Base-by-base conservation (phyloP, 2,329 filamentous ascomycete genomes). In the Magnaporthales sp. region DNA sequence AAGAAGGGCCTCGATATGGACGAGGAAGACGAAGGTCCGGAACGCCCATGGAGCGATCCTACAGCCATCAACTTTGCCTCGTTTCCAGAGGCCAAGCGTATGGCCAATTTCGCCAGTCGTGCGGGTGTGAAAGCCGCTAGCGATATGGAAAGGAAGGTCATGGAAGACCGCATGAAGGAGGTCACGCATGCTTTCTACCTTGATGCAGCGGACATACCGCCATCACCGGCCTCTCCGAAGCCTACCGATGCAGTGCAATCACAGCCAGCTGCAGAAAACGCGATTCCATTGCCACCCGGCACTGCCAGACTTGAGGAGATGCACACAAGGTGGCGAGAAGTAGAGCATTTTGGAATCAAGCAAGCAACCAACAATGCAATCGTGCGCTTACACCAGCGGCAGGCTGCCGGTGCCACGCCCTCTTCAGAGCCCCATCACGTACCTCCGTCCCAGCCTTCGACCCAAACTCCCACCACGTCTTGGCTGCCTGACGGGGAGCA, bases 121-220 rank as follows among this genome's bases (percentile, higher is more conserved):
- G 86, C 85, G 15, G 87, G 87, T 29, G 73, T 76, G 5, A 75
- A 82, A 29, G 72, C 75, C 0, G 81, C 89, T 38, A 76, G 78
- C 22, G 88, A 86, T 0, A 78, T 82, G 0, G 84, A 89, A 73
- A 84, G 86, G 70, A 80, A 81, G 68, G 74, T 77, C 27, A 87
- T 88, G 73, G 78, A 80, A 7, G 80, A 84, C 62, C 83, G 86
- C 29, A 86, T 89, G 72, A 80, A 79, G 11, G 86, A 87, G 71
- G 79, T 89, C 38, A 86, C 89, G 83, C 56, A 60, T 30, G 84
- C 79, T n/a, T 78, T 87, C 61, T 88, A 88, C 71, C 81, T 81
- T 1, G 80, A 82, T 63, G 71, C 77, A 1, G 77, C 80, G 3
- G 84, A 87, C 68, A 86, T 87, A 63, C 85, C 85, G 1, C 77